Base-by-base conservation (phyloP, 345 rosid genomes). In the Pugionium cornutum region DNA sequence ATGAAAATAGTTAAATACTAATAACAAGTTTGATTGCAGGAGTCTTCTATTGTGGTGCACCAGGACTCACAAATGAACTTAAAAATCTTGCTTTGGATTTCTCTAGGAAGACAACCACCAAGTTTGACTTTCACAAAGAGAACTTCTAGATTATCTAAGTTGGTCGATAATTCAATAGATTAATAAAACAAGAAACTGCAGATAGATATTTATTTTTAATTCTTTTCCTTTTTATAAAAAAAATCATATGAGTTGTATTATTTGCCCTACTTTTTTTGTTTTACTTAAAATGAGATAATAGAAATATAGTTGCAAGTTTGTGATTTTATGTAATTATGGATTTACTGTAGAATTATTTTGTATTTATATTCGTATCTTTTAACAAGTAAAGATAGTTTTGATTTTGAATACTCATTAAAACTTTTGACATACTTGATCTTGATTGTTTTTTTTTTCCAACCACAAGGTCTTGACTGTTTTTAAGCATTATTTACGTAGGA, bases 61-160 rank as follows among this genome's bases (percentile, higher is more conserved):
- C 96, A 0, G 92, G 72, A 69, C 78, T 74, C 6, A 79, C 82
- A 0, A 81, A 87, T 69, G 95, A 92, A 50, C 71, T 89, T 5
- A 81, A 52, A 26, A 82, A 89, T 57, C 62, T 89, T 42, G 95
- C 96, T 29, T 79, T 57, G 46, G 95, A 84, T 68, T 92, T 92
- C 68, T 85, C 96, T 11, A 89, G 69, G 69, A 89, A 70, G 82
- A 87, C 95, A 27, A 75, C 89, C 72, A 87, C 96, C 29, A 89
- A 89, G 82, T 92, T 92, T 67, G 96, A 89, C 52, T 92, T 92
- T 45, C 98, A 86, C 60, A 89, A 92, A 72, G 95, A 89, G 80
- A 89, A 92, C 70, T 92, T 92, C 42, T 89, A 73, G 11, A 56
- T 72, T 43, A 40, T 41, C 56, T 41, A 25, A 29, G 18, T 61